Conservation (phyloP, 768 basidiomycete species). For the Suillus weaverae region DNA sequence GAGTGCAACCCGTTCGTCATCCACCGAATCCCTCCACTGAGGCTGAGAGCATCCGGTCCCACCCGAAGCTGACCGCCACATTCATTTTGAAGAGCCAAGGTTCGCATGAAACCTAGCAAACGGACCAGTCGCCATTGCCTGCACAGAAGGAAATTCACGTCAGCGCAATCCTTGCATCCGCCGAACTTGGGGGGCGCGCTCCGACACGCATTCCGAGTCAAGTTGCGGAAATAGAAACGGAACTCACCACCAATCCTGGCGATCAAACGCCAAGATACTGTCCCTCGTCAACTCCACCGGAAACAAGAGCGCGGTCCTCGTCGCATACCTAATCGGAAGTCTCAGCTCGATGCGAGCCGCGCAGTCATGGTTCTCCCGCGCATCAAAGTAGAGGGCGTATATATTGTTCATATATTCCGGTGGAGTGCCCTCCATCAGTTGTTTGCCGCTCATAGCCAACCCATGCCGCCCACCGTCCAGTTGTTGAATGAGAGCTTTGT, state of each 20-base stretch:
- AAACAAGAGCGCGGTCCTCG: fast-evolving
- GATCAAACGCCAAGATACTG: neutral
- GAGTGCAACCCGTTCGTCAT: constrained; percentile 29
- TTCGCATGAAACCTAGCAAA: neutral
- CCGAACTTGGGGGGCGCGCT: too few species aligned
- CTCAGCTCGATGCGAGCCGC: constrained; percentile 32
- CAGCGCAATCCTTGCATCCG: too few species aligned
- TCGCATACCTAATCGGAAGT: constrained; percentile 18
- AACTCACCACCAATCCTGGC: neutral
- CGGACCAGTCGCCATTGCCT: constrained; percentile 15
- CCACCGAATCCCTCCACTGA: constrained; percentile 23
- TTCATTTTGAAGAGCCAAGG: constrained; percentile 24
- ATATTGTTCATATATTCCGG: constrained; percentile 17
- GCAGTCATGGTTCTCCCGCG: constrained; percentile 15
- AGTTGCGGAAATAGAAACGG: too few species aligned
- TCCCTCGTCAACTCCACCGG: neutral
- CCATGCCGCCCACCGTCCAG: constrained; percentile 19
- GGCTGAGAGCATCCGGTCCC: constrained; percentile 12
- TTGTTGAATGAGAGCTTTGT: constrained; percentile 32
- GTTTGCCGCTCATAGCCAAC: constrained; percentile 20
- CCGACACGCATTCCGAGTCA: too few species aligned
- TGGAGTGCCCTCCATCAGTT: constrained; percentile 17
- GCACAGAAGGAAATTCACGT: too few species aligned
- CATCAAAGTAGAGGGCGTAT: constrained; percentile 21
- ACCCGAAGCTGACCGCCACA: neutral